These are phyloP conservation scores for Fusarium incarnatum DNA, from an alignment of 2,329 filamentous ascomycete genomes.

Conservation along the genomic window DNA sequence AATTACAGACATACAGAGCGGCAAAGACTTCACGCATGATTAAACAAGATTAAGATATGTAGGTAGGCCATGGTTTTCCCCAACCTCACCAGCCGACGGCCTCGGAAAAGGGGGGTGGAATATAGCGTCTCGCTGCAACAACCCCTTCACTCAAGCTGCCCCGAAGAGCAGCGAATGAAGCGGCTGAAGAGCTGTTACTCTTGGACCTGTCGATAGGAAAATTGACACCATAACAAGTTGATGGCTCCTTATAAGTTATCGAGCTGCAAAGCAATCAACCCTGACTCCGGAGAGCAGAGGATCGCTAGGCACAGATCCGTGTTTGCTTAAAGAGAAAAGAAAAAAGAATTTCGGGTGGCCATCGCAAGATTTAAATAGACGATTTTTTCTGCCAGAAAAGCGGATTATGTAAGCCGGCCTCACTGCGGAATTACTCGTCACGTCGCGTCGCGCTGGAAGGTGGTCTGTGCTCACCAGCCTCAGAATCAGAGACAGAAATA, in stretches of 20 bases:
- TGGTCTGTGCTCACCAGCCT: conserved; percentile 38
- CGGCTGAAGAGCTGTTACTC: conserved; percentile 74
- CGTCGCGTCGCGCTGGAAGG: conserved; percentile 4
- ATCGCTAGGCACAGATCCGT: conserved; percentile 89
- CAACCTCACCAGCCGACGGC: conserved; percentile 90
- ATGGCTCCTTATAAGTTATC: conserved; percentile 85
- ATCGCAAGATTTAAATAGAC: conserved; percentile 31
- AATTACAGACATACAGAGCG: not conserved
- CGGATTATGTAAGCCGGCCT: conserved; percentile 20
- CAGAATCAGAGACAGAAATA: not conserved
- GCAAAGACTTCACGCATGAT: not conserved
- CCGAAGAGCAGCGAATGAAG: conserved; percentile 74
- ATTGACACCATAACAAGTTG: conserved; percentile 80
- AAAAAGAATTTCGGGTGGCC: conserved; percentile 48
- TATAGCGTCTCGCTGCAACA: conserved; percentile 76
- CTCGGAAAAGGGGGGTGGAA: conserved; percentile 91
- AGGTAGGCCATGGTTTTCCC: conserved; percentile 86
- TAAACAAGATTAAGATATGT: conserved; percentile 61
- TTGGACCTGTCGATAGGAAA: conserved; percentile 96
- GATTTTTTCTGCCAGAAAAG: not conserved
- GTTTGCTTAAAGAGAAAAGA: conserved; percentile 55
- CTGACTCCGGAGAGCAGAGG: conserved; percentile 70
- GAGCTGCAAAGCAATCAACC: conserved; percentile 87
- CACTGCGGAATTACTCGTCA: conserved; percentile 7
- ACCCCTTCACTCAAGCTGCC: conserved; percentile 72